phyloP scores from a whole-genome alignment of 345 rosid genomes.

The Citrus reticulata region DNA sequence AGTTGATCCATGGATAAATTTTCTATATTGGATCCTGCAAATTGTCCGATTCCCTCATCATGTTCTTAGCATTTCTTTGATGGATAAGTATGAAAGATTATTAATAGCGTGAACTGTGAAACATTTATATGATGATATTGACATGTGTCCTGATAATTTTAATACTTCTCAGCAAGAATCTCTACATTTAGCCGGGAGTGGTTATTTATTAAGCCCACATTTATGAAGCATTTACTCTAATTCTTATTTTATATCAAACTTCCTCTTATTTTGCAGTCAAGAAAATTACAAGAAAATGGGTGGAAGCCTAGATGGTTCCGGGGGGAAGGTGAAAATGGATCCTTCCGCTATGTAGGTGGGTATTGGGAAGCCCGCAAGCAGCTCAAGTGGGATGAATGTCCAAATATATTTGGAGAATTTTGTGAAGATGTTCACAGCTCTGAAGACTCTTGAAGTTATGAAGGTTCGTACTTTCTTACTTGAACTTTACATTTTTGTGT shows the following conservation, averaged over 20 bases:
- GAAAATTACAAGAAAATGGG: constrained; percentile 83
- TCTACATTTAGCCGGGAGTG: neutral
- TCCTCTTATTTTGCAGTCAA: constrained; percentile 49
- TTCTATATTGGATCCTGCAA: neutral
- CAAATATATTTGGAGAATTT: constrained; percentile 76
- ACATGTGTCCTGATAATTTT: neutral
- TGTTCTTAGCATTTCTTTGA: neutral
- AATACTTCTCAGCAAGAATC: neutral
- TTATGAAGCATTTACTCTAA: neutral
- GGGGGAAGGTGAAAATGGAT: constrained; percentile 50
- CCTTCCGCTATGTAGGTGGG: constrained; percentile 71
- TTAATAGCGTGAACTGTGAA: neutral
- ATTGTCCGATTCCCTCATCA: neutral
- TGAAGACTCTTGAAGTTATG: constrained; percentile 18
- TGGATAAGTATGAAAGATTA: neutral
- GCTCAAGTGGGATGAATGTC: constrained; percentile 71
- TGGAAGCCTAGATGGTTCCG: constrained; percentile 92
- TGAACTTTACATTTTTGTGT: neutral
- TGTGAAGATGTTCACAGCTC: constrained; percentile 40
- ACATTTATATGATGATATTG: neutral
- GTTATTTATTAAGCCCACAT: neutral
- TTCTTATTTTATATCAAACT: neutral
- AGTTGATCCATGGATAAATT: neutral
- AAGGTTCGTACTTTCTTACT: constrained; percentile 23
- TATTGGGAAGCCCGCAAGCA: constrained; percentile 86